phyloP scores from a whole-genome alignment of 2,329 filamentous ascomycete genomes.

The Huntiella moniliformis region DNA sequence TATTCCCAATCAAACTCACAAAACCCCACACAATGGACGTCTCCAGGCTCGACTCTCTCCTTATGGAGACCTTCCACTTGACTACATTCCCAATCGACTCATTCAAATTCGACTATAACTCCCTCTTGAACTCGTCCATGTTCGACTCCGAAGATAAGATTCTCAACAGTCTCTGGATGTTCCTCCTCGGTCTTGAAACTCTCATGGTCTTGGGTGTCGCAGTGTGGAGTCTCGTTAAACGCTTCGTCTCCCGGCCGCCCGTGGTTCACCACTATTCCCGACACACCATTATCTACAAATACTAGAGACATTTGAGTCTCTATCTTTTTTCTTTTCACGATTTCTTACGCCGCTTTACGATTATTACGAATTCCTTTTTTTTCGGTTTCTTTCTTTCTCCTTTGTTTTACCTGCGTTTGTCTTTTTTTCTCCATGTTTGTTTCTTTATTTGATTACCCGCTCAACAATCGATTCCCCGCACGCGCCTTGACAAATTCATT shows the following conservation, averaged over 20 bases:
- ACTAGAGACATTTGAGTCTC: too few species aligned
- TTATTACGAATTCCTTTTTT: not conserved
- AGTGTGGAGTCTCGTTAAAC: constrained; percentile 15
- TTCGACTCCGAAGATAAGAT: constrained; percentile 21
- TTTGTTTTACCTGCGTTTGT: not conserved
- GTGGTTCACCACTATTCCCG: too few species aligned
- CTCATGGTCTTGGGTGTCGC: constrained; percentile 25
- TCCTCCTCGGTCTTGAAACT: constrained; percentile 27
- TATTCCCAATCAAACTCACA: too few species aligned
- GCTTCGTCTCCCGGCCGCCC: constrained; percentile 7
- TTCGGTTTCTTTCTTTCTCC: too few species aligned
- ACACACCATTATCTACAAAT: too few species aligned
- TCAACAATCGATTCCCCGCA: too few species aligned
- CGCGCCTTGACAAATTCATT: too few species aligned
- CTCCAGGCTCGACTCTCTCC: not conserved
- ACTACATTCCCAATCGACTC: constrained; percentile 9
- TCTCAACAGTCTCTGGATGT: constrained; percentile 29
- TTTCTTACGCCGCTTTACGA: not conserved
- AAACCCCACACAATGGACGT: constrained; percentile 2
- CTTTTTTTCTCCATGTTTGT: not conserved
- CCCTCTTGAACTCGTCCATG: constrained; percentile 3
- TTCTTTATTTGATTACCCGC: too few species aligned
- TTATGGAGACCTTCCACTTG: constrained; percentile 1
- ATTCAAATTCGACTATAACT: constrained; percentile 2
- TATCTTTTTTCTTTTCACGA: not conserved